A percentile compares a stretch with the other conserved stretches of the same genome.
Conservation (phyloP, 495 filamentous ascomycete species). For the Penicillium cataractarum region DNA sequence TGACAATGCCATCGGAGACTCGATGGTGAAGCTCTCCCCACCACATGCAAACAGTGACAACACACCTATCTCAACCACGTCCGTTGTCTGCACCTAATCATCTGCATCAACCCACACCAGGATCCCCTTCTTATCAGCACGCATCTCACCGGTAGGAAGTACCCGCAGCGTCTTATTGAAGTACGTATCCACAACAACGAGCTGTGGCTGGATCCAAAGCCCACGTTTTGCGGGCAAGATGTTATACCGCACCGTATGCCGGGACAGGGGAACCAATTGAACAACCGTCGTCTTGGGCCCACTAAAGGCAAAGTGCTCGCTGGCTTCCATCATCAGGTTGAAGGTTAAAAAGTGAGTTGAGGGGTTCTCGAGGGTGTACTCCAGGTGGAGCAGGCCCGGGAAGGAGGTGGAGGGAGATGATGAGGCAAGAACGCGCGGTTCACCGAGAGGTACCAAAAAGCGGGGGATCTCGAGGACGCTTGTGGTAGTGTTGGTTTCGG, state of each 20-base stretch:
- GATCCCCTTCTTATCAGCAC: conserved; percentile 71
- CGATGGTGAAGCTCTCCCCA: not conserved
- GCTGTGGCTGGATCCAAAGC: conserved; percentile 70
- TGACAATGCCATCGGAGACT: not conserved
- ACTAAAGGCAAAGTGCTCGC: conserved; percentile 90
- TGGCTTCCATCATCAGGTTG: conserved; percentile 86
- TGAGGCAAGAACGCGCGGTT: conserved; percentile 83
- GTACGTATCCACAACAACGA: conserved; percentile 82
- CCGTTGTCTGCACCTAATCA: conserved; percentile 31
- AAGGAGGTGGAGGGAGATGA: conserved; percentile 50
- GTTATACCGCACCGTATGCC: conserved; percentile 69
- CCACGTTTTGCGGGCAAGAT: conserved; percentile 62
- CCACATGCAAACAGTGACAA: not conserved
- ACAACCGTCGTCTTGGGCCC: conserved; percentile 79
- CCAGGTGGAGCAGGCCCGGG: conserved; percentile 52
- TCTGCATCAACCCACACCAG: conserved; percentile 66
- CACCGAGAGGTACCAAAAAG: conserved; percentile 74
- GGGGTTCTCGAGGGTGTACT: conserved; percentile 88
- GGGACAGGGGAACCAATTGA: conserved; percentile 77
- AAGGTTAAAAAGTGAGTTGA: conserved; percentile 94
- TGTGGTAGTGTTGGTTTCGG: conserved; percentile 31
- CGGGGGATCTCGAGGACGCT: conserved; percentile 75
- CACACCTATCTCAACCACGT: not conserved
- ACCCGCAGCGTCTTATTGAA: conserved; percentile 85
- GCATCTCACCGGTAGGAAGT: conserved; percentile 72